Conservation (phyloP, 1,284 basidiomycete genomes). For the Coriolopsis trogii region DNA sequence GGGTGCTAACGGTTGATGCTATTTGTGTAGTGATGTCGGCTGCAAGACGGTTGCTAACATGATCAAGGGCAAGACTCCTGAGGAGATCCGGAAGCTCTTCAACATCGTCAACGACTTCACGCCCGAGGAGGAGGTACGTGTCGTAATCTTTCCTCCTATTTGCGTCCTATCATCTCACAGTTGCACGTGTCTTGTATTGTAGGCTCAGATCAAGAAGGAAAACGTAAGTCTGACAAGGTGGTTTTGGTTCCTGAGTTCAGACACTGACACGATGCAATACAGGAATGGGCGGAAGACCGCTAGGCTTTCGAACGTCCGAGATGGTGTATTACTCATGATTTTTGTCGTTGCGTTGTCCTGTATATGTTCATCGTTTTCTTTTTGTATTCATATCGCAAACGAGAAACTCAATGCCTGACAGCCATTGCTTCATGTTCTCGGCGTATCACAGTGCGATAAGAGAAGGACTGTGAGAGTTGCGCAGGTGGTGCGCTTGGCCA, state of each 20-base stretch:
- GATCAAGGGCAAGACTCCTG: slow-evolving; percentile 98
- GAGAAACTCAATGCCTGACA: slow-evolving; percentile 15
- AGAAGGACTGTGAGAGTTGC: too few species aligned
- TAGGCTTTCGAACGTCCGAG: slow-evolving; percentile 41
- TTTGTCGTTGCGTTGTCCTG: slow-evolving; percentile 26
- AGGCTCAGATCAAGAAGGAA: slow-evolving; percentile 99
- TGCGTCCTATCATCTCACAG: slow-evolving; percentile 7
- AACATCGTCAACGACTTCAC: slow-evolving; percentile 99
- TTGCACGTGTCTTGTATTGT: slow-evolving; percentile 15
- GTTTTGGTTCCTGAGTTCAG: not conserved
- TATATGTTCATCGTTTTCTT: slow-evolving; percentile 17
- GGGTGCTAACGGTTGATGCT: too few species aligned
- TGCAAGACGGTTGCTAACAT: slow-evolving; percentile 99
- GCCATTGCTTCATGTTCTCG: too few species aligned
- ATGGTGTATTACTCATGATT: slow-evolving; percentile 23
- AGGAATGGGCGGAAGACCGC: slow-evolving; percentile 90
- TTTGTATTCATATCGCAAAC: slow-evolving; percentile 26
- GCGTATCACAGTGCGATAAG: too few species aligned
- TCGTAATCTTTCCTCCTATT: not conserved
- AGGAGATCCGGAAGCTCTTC: slow-evolving; percentile 96
- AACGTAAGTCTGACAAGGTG: slow-evolving; percentile 90
- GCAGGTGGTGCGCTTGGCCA: too few species aligned
- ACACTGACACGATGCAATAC: slow-evolving; percentile 3
- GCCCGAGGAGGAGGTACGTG: slow-evolving; percentile 91
- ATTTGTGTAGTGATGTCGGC: slow-evolving; percentile 81